A percentile compares a stretch with the other conserved stretches of the same genome.
Evolutionary conservation across 1,284 basidiomycete species (phyloP).

Genomic region (Ustilago esculenta): DNA sequence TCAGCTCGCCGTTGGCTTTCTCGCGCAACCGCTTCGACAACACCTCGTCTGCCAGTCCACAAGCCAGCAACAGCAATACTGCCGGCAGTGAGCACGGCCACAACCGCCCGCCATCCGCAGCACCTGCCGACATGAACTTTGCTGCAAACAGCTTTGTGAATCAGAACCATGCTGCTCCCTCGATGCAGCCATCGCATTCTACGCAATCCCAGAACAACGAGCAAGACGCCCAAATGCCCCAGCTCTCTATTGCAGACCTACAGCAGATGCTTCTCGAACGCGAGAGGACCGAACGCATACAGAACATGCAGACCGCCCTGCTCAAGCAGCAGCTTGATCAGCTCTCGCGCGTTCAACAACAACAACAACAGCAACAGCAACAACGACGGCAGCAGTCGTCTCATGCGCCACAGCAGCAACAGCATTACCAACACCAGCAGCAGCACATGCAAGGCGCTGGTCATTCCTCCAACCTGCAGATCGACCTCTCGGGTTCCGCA

Average conservation of each 20-base stretch:
- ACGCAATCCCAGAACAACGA: conserved; percentile 20
- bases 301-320: conserved; percentile 57
- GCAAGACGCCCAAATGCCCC: conserved; percentile 13
- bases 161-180: not conserved
- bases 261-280: conserved; percentile 54
- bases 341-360: conserved; percentile 39
- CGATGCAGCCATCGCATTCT: conserved; percentile 15
- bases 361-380: conserved; percentile 11
- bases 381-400: conserved; percentile 12
- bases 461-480: conserved; percentile 12
- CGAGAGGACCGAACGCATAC: conserved; percentile 53
- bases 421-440: conserved; percentile 15
- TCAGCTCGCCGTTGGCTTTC: conserved; percentile 29
- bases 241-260: conserved; percentile 46
- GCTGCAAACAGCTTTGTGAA: not conserved
- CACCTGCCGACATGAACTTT: conserved; percentile 17
- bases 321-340: conserved; percentile 59
- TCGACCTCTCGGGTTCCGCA: conserved; percentile 17
- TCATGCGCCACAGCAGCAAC: conserved; percentile 6
- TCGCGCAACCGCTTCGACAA: conserved; percentile 37
- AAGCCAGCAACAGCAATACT: conserved; percentile 5
- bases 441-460: conserved; percentile 13
- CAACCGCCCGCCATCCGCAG: conserved; percentile 17
- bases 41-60: conserved; percentile 30
- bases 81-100: conserved; percentile 18